A percentile compares a stretch with the other conserved stretches of the same genome.
Conservation (phyloP, 2,329 filamentous ascomycete genomes). For the Colletotrichum chrysophilum region DNA sequence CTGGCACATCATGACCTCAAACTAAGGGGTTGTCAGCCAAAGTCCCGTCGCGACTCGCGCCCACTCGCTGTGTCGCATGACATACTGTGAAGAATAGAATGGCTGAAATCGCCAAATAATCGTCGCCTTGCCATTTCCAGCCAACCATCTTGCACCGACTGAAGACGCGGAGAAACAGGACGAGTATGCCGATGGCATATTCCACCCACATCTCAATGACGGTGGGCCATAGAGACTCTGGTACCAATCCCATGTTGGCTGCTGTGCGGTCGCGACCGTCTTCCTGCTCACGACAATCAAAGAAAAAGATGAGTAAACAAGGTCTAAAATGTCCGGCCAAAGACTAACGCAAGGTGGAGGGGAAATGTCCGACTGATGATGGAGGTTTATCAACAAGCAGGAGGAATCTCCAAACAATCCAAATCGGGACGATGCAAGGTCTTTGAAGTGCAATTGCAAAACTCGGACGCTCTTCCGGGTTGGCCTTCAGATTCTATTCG, state of each 20-base stretch:
- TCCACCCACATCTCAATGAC: slow-evolving; percentile 20
- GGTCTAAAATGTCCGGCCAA: not conserved
- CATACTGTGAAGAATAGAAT: slow-evolving; percentile 11
- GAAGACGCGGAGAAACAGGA: slow-evolving; percentile 9
- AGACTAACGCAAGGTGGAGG: not conserved
- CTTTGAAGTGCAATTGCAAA: not conserved
- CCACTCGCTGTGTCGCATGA: not conserved
- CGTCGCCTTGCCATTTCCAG: slow-evolving; percentile 10
- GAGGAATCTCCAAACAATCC: not conserved
- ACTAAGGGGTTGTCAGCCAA: not conserved
- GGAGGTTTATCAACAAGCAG: not conserved
- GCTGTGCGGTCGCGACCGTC: not conserved
- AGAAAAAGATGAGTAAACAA: not conserved
- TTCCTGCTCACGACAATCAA: not conserved
- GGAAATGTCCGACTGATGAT: not conserved
- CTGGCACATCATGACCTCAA: slow-evolving; percentile 19
- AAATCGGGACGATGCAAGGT: not conserved
- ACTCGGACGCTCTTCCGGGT: not conserved
- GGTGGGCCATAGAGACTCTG: not conserved
- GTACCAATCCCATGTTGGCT: not conserved
- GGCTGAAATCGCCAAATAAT: slow-evolving; percentile 7
- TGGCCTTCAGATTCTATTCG: not conserved
- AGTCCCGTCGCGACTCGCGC: no score
- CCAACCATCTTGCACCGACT: not conserved
- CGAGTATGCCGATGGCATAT: slow-evolving; percentile 4